Base-by-base conservation (phyloP, 1,139 yeast genomes). In the Candida anutae region DNA sequence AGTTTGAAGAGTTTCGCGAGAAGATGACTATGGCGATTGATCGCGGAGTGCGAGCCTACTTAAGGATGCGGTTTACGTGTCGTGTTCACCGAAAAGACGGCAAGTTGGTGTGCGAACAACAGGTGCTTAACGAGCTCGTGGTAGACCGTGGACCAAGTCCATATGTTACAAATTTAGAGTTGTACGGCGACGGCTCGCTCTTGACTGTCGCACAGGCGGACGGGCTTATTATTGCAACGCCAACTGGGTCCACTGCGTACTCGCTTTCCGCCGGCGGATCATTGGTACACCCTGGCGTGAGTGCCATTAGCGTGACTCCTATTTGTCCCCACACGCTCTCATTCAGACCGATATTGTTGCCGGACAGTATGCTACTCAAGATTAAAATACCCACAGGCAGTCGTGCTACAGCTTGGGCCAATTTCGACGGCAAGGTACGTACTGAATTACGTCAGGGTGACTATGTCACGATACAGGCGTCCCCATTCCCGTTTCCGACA, bases 171-270 rank as follows among this genome's bases (percentile, higher is more conserved):
- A 80, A 78, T 66, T 62, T 84, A 34, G 95, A 84, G 45, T 54
- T 84, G 16, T 84, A 79, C 42, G 94, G 94, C 4, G 90, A 84
- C 47, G 85, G 83, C 12, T 70, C 81, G 3, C 56, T 84, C 22
- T 59, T 84, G 32, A 84, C 95, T 0, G 79, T 83, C 12, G 94
- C 90, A 0, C 95, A 84, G 48, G 94, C 95, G 0, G 95, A 85
- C 50, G 95, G 95, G 0, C 55, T 85, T 17, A 84, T 85, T 33
- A 68, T 85, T 22, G 93, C 94, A 0, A 84, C 95, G 0, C 95
- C 95, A 4, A 85, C 95, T 0, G 95, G 95, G 0, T 82, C 94
- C 2, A 85, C 95, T 0, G 95, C 95, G 0, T 85, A 85, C 49
- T 82, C 94, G 1, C 59, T 85, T 21, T 79, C 93, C 22, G 95